Evolutionary conservation across 2,329 filamentous ascomycete genomes (phyloP).

Genomic region (Grosmannia penicillata): DNA sequence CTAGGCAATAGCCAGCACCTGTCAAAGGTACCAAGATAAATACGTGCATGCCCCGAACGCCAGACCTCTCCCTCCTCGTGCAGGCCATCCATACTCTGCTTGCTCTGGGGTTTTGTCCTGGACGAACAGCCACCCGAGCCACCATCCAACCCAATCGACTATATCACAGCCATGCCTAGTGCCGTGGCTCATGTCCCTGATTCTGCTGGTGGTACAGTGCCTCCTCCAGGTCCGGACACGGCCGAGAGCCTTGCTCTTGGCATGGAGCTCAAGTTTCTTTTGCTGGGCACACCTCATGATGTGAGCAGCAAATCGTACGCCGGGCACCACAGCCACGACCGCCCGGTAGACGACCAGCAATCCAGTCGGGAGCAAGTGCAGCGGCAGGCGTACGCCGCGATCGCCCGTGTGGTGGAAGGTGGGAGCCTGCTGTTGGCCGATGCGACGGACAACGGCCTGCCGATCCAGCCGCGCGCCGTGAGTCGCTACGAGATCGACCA

Average conservation of each 20-base stretch:
- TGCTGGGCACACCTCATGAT: conserved; percentile 13
- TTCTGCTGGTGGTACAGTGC: not conserved
- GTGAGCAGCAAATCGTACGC: too few species aligned
- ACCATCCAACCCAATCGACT: too few species aligned
- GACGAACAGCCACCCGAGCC: too few species aligned
- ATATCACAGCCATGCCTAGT: conserved; percentile 3
- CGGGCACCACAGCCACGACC: not conserved
- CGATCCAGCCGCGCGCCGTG: conserved; percentile 11
- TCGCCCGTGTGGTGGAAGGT: conserved; percentile 13
- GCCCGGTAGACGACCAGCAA: not conserved
- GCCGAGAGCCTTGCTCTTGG: conserved; percentile 14
- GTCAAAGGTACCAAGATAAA: too few species aligned
- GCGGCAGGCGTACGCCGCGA: conserved; percentile 10
- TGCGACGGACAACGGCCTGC: not conserved
- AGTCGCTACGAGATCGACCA: conserved; percentile 14
- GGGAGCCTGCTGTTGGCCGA: conserved; percentile 8
- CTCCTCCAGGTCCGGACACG: conserved; percentile 6
- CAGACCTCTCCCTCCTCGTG: too few species aligned
- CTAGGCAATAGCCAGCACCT: too few species aligned
- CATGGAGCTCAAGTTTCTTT: conserved; percentile 19
- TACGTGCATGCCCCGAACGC: too few species aligned
- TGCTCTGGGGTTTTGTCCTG: too few species aligned
- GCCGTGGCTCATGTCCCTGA: not conserved
- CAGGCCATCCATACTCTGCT: too few species aligned
- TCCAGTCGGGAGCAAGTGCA: conserved; percentile 2